phyloP scores from a whole-genome alignment of 192 early-diverging fungal species.

The Entrophospora sp. region DNA sequence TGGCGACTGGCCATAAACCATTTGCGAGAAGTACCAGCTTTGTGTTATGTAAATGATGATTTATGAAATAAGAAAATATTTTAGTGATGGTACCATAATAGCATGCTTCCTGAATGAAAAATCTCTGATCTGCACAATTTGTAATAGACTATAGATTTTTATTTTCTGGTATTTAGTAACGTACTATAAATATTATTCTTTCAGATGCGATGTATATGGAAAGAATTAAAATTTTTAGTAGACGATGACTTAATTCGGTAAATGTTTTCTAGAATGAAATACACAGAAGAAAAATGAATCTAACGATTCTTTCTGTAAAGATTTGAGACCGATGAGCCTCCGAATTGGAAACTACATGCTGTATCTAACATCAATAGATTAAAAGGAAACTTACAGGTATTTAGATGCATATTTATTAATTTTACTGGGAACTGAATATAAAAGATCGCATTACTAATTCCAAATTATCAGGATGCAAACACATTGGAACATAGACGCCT shows the following conservation, averaged over 20 bases:
- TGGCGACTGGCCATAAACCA: constrained; percentile 3
- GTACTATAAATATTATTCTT: neutral
- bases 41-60: neutral
- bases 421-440: neutral
- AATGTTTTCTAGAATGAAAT: constrained; percentile 5
- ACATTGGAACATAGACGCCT: neutral
- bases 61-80: neutral
- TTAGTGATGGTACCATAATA: no score
- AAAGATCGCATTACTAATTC: neutral
- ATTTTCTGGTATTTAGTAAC: neutral
- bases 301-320: constrained; percentile 5
- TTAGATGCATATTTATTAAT: neutral
- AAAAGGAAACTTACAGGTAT: neutral
- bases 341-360: neutral
- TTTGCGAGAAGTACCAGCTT: constrained; percentile 8
- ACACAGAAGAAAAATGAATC: constrained; percentile 6
- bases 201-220: neutral
- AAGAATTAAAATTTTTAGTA: constrained; percentile 12
- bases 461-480: neutral
- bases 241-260: neutral
- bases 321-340: neutral
- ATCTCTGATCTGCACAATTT: constrained; percentile 12
- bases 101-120: neutral
- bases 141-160: neutral
- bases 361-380: neutral